phyloP scores from a whole-genome alignment of 2,329 filamentous ascomycete genomes.

The Nannizziopsis arthrosporioides region DNA sequence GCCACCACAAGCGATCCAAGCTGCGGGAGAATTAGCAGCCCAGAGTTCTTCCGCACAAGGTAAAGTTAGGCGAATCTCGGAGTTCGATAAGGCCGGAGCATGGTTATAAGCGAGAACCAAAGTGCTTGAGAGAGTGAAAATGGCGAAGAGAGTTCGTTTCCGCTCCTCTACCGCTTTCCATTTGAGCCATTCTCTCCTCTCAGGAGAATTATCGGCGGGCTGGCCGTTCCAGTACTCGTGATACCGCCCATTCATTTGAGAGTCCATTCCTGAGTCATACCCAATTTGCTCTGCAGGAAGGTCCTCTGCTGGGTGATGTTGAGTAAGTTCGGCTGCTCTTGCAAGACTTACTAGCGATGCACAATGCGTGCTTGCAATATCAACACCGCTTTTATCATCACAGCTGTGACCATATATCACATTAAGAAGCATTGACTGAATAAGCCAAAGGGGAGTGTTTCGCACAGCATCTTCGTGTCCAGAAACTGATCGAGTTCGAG shows the following conservation, averaged over 20 bases:
- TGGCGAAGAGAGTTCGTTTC: constrained; percentile 81
- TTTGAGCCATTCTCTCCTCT: constrained; percentile 58
- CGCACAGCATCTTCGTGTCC: constrained; percentile 52
- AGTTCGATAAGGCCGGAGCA: constrained; percentile 80
- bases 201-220: constrained; percentile 24
- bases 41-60: constrained; percentile 91
- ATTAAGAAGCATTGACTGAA: constrained; percentile 93
- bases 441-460: constrained; percentile 80
- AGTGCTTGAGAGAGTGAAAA: constrained; percentile 85
- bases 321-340: constrained; percentile 68
- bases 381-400: constrained; percentile 77
- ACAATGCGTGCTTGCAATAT: constrained; percentile 86
- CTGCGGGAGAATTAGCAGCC: constrained; percentile 67
- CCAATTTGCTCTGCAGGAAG: constrained; percentile 31
- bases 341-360: constrained; percentile 83
- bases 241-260: constrained; percentile 47
- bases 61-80: constrained; percentile 76
- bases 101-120: constrained; percentile 90
- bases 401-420: constrained; percentile 93
- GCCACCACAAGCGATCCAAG: constrained; percentile 69
- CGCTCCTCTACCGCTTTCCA: constrained; percentile 87
- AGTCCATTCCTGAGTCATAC: constrained; percentile 38
- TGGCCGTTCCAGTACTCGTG: constrained; percentile 29
- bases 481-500: constrained; percentile 41
- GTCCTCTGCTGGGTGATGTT: constrained; percentile 28